Conservation (phyloP, 2,329 filamentous ascomycete genomes). For the Aspergillus sp. region DNA sequence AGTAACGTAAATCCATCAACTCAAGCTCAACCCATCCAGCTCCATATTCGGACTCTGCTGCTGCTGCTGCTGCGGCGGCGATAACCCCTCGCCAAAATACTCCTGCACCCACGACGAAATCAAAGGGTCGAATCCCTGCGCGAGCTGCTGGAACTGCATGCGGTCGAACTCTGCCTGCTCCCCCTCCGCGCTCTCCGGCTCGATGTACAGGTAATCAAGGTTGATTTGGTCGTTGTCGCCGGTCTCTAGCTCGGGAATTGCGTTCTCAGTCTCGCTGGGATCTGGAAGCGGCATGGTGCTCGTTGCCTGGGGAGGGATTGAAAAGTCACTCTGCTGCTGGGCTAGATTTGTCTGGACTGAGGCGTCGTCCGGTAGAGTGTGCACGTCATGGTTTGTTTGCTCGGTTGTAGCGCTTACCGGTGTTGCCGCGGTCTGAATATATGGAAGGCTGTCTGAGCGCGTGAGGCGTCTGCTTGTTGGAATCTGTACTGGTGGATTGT, state of each 20-base stretch:
- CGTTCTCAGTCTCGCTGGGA: background rate
- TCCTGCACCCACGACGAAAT: slow-evolving; percentile 14
- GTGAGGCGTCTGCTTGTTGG: background rate
- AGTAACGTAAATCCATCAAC: background rate
- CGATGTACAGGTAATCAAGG: slow-evolving; percentile 15
- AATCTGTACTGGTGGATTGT: background rate
- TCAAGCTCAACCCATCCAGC: slow-evolving; percentile 1
- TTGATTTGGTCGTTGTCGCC: background rate
- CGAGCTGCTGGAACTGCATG: background rate
- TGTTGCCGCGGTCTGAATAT: background rate
- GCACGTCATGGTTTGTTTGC: background rate
- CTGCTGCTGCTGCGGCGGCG: background rate
- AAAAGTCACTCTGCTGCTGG: background rate
- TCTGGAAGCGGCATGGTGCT: no score
- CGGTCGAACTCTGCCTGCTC: background rate
- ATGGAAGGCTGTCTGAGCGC: background rate
- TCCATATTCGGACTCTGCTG: slow-evolving; percentile 1
- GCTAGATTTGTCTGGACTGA: background rate
- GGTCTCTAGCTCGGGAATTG: background rate
- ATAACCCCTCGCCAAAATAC: slow-evolving; percentile 4
- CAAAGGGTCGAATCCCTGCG: slow-evolving; percentile 11
- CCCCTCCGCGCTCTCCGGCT: background rate
- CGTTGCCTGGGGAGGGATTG: no score
- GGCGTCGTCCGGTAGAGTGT: slow-evolving; percentile 1
- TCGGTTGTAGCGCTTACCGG: background rate